A percentile compares a stretch with the other conserved stretches of the same genome.
phyloP scores from a whole-genome alignment of 371 early-diverging fungal species.

The Mortierella polycephala region DNA sequence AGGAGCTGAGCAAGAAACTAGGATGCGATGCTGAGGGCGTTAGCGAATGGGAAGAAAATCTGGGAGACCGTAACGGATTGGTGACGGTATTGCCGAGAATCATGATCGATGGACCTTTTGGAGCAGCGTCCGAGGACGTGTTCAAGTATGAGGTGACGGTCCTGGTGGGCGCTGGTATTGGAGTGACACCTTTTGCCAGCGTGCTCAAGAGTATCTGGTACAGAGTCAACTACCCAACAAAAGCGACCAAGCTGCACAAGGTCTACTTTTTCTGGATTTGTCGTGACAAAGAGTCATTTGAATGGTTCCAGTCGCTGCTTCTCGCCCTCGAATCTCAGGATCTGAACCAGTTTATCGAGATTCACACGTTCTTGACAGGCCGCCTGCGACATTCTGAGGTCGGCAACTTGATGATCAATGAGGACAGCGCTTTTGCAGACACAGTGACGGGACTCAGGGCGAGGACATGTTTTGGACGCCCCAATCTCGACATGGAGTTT shows the following conservation, averaged over 20 bases:
- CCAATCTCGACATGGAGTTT: constrained; percentile 68
- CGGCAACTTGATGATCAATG: constrained; percentile 64
- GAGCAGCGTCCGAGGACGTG: constrained; percentile 87
- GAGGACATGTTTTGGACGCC: constrained; percentile 70
- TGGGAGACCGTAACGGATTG: constrained; percentile 44
- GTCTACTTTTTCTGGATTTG: constrained; percentile 92
- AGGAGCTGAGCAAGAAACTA: constrained; percentile 69
- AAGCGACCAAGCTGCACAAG: constrained; percentile 70
- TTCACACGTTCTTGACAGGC: constrained; percentile 80
- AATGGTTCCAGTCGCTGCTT: constrained; percentile 83
- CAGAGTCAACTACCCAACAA: constrained; percentile 59
- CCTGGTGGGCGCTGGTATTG: constrained; percentile 86
- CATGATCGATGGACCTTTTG: constrained; percentile 90
- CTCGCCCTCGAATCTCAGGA: constrained; percentile 74
- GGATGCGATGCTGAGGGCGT: constrained; percentile 68
- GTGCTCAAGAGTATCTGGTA: constrained; percentile 61
- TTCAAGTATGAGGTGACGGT: constrained; percentile 85
- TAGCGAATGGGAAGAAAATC: constrained; percentile 52
- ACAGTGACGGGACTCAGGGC: constrained; percentile 69
- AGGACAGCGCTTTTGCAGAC: constrained; percentile 59
- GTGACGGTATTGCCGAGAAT: constrained; percentile 65
- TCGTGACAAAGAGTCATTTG: constrained; percentile 78
- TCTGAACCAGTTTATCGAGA: constrained; percentile 73
- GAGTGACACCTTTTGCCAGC: constrained; percentile 68
- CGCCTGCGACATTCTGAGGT: constrained; percentile 63